Evolutionary conservation across 192 early-diverging fungal genomes (phyloP).

Genomic region (Coemansia pectinata): DNA sequence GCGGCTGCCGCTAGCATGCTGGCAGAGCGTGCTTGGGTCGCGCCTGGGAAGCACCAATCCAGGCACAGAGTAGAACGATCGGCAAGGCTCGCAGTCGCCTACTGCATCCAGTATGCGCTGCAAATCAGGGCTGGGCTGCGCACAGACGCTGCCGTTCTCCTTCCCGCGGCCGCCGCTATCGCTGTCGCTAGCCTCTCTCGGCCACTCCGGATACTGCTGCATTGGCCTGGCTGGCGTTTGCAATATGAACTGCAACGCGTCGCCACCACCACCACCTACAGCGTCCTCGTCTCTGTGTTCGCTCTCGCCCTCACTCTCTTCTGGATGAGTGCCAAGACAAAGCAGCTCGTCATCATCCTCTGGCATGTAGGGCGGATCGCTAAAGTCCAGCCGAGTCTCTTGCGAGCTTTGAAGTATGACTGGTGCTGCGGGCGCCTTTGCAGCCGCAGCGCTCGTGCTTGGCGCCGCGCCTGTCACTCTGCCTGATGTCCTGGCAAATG

Average conservation of each 20-base stretch:
- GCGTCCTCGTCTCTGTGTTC: neutral
- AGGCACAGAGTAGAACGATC: constrained; percentile 39
- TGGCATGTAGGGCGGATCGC: constrained; percentile 24
- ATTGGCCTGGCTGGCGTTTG: constrained; percentile 12
- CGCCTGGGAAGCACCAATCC: constrained; percentile 47
- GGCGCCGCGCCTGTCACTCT: neutral
- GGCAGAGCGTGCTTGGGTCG: constrained; percentile 32
- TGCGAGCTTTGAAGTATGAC: constrained; percentile 29
- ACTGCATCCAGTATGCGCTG: constrained; percentile 35
- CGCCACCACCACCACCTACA: neutral
- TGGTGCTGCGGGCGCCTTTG: neutral
- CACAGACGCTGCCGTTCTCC: neutral
- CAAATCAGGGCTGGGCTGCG: constrained; percentile 5
- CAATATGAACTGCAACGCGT: constrained; percentile 17
- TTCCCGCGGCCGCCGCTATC: neutral
- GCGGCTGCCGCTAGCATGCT: constrained; percentile 17
- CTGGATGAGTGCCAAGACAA: constrained; percentile 32
- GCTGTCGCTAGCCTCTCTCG: neutral
- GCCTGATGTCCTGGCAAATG: neutral
- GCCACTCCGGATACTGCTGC: constrained; percentile 5
- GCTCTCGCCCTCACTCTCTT: constrained; percentile 18
- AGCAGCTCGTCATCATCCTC: constrained; percentile 12
- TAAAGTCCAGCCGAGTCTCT: constrained; percentile 45
- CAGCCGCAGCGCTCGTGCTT: neutral
- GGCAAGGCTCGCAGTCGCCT: constrained; percentile 40